Evolutionary conservation across 257 asterid species (phyloP).

Genomic region (Haberlea rhodopensis): DNA sequence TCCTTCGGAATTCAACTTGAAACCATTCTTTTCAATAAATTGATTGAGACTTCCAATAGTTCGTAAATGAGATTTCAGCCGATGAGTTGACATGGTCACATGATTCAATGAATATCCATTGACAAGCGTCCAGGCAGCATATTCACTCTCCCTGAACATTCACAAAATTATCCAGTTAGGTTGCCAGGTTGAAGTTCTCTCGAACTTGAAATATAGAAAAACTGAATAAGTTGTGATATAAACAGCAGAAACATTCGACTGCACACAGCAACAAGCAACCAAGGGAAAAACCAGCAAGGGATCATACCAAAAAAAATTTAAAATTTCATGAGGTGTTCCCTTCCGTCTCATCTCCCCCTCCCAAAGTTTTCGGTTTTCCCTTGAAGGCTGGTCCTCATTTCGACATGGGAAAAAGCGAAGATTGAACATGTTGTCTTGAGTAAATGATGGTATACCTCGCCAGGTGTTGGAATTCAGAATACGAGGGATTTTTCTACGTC

Average conservation of each 20-base stretch:
- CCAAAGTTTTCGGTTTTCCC: background rate
- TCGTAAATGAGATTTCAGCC: constrained; percentile 62
- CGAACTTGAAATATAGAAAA: background rate
- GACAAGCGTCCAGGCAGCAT: constrained; percentile 97
- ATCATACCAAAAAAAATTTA: background rate
- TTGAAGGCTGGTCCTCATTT: background rate
- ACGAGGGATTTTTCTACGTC: constrained; percentile 87
- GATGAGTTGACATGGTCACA: constrained; percentile 80
- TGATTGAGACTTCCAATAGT: constrained; percentile 57
- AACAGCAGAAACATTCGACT: background rate
- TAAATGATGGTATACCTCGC: constrained; percentile 46
- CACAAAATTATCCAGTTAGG: constrained; percentile 16
- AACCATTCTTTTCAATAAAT: constrained; percentile 78
- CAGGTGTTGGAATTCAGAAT: constrained; percentile 67
- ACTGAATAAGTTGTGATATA: background rate
- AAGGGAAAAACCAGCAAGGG: background rate
- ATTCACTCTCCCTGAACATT: constrained; percentile 83
- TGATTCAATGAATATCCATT: constrained; percentile 87
- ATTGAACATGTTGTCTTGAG: constrained; percentile 1
- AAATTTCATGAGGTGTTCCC: background rate
- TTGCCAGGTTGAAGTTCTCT: background rate
- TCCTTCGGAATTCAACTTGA: constrained; percentile 86
- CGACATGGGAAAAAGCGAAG: background rate
- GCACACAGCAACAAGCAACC: background rate
- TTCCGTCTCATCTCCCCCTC: background rate